Percentiles rank a stretch among this genome's conserved stretches.
Conservation (phyloP, 2,329 filamentous ascomycete species). For the Curvularia sp. region DNA sequence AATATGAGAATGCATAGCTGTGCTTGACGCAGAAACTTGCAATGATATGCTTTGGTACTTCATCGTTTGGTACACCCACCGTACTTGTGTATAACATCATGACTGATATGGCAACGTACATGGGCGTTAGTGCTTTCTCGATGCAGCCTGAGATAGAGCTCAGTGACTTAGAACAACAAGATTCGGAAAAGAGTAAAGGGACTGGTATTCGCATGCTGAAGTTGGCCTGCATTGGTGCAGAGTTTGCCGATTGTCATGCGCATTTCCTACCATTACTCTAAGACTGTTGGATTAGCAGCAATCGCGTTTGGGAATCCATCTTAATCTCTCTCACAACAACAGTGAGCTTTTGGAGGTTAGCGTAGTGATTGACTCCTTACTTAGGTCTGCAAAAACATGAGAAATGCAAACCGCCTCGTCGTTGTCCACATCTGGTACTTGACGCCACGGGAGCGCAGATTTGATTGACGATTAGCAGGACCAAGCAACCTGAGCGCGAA, state of each 20-base stretch:
- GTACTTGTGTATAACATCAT: neutral
- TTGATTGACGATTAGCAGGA: neutral
- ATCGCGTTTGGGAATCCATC: neutral
- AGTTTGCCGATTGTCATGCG: neutral
- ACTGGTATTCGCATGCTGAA: neutral
- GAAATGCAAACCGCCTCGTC: neutral
- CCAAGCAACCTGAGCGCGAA: neutral
- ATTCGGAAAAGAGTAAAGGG: neutral
- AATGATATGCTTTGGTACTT: neutral
- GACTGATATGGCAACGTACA: neutral
- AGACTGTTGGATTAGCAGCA: neutral
- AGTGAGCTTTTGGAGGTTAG: neutral
- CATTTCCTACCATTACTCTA: neutral
- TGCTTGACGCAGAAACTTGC: neutral
- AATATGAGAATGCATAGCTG: neutral
- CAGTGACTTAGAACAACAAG: neutral
- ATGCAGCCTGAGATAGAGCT: neutral
- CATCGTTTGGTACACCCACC: neutral
- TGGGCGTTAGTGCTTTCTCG: too few species aligned
- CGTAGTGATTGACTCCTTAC: neutral
- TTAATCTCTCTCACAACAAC: neutral
- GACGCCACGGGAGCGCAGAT: neutral
- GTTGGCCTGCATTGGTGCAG: neutral
- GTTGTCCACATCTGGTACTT: neutral
- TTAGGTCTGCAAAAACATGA: neutral